A percentile compares a stretch with the other conserved stretches of the same genome.
phyloP scores from a whole-genome alignment of 371 early-diverging fungal genomes.

The Circinella minor region DNA sequence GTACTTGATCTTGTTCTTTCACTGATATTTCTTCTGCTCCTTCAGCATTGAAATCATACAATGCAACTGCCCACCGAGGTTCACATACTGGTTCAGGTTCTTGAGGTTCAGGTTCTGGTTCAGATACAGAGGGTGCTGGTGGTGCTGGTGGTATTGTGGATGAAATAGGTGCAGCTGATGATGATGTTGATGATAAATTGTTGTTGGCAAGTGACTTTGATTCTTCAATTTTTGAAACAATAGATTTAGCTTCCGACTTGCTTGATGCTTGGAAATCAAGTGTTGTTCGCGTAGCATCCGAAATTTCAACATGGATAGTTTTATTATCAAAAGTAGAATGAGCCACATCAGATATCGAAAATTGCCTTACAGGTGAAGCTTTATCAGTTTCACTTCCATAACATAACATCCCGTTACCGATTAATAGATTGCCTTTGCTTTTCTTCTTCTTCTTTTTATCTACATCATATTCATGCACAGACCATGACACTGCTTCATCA shows the following conservation, averaged over 20 bases:
- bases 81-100: conserved; percentile 40
- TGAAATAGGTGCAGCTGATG: conserved; percentile 24
- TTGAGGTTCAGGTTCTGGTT: conserved; percentile 24
- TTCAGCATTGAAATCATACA: conserved; percentile 79
- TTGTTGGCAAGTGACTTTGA: conserved; percentile 55
- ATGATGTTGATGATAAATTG: conserved; percentile 28
- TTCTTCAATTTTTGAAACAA: conserved; percentile 64
- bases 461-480: conserved; percentile 60
- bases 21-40: conserved; percentile 80
- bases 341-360: conserved; percentile 63
- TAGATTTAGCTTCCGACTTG: conserved; percentile 72
- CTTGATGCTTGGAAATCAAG: conserved; percentile 72
- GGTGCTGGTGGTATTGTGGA: conserved; percentile 23
- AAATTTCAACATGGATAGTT: conserved; percentile 65
- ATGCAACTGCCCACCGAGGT: conserved; percentile 69
- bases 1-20: conserved; percentile 73
- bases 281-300: conserved; percentile 54
- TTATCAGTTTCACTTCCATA: conserved; percentile 78
- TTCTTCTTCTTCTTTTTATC: conserved; percentile 83
- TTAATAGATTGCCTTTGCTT: conserved; percentile 70
- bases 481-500: conserved; percentile 51
- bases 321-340: conserved; percentile 66
- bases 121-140: conserved; percentile 22
- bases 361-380: conserved; percentile 71
- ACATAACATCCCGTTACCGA: conserved; percentile 69